These are phyloP conservation scores for Aphanomyces invadans DNA, from an alignment of 352 stramenopile genomes.

Conservation along the genomic window DNA sequence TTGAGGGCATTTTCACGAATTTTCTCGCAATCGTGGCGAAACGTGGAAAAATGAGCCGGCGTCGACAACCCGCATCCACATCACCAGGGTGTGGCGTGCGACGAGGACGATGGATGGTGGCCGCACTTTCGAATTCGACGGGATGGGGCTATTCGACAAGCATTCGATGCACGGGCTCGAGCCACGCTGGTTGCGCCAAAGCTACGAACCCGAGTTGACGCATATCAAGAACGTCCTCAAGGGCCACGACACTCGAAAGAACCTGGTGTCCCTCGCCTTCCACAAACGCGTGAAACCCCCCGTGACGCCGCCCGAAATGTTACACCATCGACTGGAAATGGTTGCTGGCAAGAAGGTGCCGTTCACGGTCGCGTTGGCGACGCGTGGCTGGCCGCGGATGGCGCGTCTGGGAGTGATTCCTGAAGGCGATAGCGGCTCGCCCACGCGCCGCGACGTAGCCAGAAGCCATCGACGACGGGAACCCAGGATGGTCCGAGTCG, in stretches of 20 bases:
- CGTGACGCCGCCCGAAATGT: background rate
- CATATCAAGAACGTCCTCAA: constrained; percentile 8
- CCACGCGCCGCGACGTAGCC: background rate
- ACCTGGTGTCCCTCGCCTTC: background rate
- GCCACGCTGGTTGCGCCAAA: background rate
- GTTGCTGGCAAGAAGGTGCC: background rate
- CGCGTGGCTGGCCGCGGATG: background rate
- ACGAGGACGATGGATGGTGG: background rate
- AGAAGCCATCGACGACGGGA: background rate
- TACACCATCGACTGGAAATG: background rate
- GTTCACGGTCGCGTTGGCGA: background rate
- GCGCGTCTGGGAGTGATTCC: background rate
- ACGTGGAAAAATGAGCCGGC: too few species aligned
- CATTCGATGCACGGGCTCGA: background rate
- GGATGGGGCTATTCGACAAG: background rate
- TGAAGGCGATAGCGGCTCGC: background rate
- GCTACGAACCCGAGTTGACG: background rate
- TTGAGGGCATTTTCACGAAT: too few species aligned
- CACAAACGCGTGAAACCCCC: constrained; percentile 3
- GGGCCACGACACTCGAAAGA: constrained; percentile 1
- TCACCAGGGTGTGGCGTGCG: too few species aligned
- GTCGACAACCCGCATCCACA: too few species aligned
- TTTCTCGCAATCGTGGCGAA: too few species aligned
- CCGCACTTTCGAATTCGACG: background rate
- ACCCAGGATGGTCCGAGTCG: background rate